phyloP scores from a whole-genome alignment of 2,329 filamentous ascomycete genomes.

The Ophiostoma himal-ulmi region DNA sequence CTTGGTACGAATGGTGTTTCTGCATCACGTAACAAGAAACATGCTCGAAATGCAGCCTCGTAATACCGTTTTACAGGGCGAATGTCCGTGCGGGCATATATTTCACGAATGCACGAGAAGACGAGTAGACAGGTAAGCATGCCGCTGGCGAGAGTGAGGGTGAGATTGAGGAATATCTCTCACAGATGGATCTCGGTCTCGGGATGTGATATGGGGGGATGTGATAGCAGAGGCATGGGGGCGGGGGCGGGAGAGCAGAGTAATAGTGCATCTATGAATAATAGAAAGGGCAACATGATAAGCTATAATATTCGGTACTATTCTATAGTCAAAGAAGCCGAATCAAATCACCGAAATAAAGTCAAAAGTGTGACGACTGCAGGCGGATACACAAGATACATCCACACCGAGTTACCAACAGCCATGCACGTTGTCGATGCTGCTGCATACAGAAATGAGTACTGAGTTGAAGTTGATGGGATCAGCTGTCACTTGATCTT shows the following conservation, averaged over 20 bases:
- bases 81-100: constrained; percentile 7
- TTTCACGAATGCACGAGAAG: not conserved
- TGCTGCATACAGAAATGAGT: not conserved
- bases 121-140: not conserved
- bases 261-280: not conserved
- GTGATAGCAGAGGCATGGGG: not conserved
- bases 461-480: not conserved
- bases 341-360: not conserved
- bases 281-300: not conserved
- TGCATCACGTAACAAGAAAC: not conserved
- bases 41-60: not conserved
- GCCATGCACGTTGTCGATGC: not conserved
- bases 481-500: not conserved
- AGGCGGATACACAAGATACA: not conserved
- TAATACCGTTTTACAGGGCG: not conserved
- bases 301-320: not conserved
- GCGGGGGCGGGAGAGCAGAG: too few relatives aligned
- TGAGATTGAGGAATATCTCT: constrained; percentile 3
- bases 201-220: not conserved
- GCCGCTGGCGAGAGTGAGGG: not conserved
- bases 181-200: constrained; percentile 1
- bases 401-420: not conserved
- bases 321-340: too few relatives aligned
- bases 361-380: not conserved
- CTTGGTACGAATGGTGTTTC: too few relatives aligned